A percentile compares a stretch with the other conserved stretches of the same genome.
phyloP scores from a whole-genome alignment of 768 basidiomycete genomes.

The Hygrocybe coccinea region DNA sequence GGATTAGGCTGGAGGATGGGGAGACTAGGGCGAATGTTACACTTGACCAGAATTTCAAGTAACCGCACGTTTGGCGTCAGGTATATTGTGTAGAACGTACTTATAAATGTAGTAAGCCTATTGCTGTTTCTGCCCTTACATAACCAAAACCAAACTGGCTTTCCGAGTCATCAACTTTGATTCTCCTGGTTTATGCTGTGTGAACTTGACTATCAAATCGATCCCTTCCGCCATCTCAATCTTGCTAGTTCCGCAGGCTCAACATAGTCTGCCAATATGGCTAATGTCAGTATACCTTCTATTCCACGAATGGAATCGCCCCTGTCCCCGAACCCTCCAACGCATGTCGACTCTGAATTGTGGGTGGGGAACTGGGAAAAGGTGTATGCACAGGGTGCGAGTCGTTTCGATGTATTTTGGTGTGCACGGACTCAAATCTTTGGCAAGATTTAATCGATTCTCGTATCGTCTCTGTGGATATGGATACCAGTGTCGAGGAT shows the following conservation, averaged over 20 bases:
- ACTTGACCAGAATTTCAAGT: constrained; percentile 20
- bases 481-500: constrained; percentile 73
- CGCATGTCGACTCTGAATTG: constrained; percentile 32
- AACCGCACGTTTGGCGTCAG: no score
- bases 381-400: constrained; percentile 54
- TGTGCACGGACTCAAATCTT: not conserved
- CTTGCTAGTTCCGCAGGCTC: no score
- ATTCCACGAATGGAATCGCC: constrained; percentile 20
- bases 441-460: constrained; percentile 63
- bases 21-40: constrained; percentile 50
- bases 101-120: no score
- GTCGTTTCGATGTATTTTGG: not conserved
- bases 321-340: constrained; percentile 9
- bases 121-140: no score
- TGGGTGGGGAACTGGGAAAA: constrained; percentile 59
- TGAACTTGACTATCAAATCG: no score
- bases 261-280: not conserved
- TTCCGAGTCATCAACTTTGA: no score
- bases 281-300: constrained; percentile 14
- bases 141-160: no score
- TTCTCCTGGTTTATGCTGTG: no score
- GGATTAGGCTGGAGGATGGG: constrained; percentile 61
- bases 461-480: constrained; percentile 59
- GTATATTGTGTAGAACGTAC: no score
- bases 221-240: no score